A percentile compares a stretch with the other conserved stretches of the same genome.
Conservation (phyloP, 2,329 filamentous ascomycete species). For the Tolypocladium tropicale region DNA sequence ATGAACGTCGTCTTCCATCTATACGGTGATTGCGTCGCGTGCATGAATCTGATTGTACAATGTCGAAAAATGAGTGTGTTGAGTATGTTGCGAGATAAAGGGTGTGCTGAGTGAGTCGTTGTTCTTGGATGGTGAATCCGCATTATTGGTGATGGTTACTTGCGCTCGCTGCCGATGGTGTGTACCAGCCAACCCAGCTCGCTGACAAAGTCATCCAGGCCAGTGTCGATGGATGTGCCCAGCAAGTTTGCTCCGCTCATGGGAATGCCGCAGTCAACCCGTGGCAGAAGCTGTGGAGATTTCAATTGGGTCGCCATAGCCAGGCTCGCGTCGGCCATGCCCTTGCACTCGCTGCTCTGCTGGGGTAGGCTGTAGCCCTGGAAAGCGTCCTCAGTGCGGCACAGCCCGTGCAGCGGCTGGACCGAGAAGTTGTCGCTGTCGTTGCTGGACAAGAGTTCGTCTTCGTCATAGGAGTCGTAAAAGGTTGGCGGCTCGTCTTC, state of each 20-base stretch:
- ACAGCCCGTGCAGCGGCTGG: slow-evolving; percentile 9
- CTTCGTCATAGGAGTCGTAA: slow-evolving; percentile 34
- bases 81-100: too few species aligned
- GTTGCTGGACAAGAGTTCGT: slow-evolving; percentile 24
- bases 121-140: neutral
- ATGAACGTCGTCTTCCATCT: neutral
- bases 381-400: slow-evolving; percentile 12
- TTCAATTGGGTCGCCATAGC: slow-evolving; percentile 8
- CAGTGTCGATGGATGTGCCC: slow-evolving; percentile 23
- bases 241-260: slow-evolving; percentile 17
- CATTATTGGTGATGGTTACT: slow-evolving; percentile 5
- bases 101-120: neutral
- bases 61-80: neutral
- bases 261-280: slow-evolving; percentile 8
- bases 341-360: slow-evolving; percentile 12
- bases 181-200: slow-evolving; percentile 44
- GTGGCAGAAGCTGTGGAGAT: slow-evolving; percentile 15
- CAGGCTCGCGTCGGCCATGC: neutral
- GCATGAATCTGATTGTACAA: neutral
- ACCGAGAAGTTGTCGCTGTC: slow-evolving; percentile 24
- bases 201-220: slow-evolving; percentile 28
- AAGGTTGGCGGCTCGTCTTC: slow-evolving; percentile 34
- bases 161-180: slow-evolving; percentile 27
- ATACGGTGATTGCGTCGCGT: neutral
- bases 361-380: slow-evolving; percentile 38